These are phyloP conservation scores for Penicillium sp. DNA, from an alignment of 2,329 filamentous ascomycete species.

Conservation along the genomic window DNA sequence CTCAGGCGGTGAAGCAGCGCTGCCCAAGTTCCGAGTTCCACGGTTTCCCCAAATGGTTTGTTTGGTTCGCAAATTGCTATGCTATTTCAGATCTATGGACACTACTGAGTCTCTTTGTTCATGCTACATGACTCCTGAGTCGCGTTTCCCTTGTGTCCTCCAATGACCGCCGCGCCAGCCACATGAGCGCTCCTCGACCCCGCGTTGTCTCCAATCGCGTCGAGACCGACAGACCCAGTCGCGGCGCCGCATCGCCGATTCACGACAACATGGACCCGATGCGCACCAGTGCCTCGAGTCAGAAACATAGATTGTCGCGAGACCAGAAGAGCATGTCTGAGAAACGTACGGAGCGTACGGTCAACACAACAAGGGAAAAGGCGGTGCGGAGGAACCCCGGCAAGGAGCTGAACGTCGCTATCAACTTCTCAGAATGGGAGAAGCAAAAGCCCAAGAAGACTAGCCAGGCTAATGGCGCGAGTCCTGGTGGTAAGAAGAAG, in stretches of 20 bases:
- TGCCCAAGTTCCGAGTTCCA: constrained; percentile 13
- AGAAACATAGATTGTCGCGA: constrained; percentile 31
- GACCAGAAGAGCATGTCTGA: constrained; percentile 37
- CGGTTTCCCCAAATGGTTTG: constrained; percentile 5
- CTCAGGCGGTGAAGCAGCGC: constrained; percentile 18
- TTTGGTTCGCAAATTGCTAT: constrained; percentile 3
- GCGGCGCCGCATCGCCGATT: constrained; percentile 31
- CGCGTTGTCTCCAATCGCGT: constrained; percentile 41
- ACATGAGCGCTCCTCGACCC: constrained; percentile 38
- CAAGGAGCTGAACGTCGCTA: constrained; percentile 36
- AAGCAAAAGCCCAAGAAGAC: constrained; percentile 30
- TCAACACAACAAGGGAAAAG: constrained; percentile 61
- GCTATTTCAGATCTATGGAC: constrained; percentile 2
- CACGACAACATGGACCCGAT: constrained; percentile 32
- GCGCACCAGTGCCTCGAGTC: constrained; percentile 30
- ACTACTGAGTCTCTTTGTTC: neutral
- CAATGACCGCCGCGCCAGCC: constrained; percentile 39
- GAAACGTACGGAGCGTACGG: constrained; percentile 38
- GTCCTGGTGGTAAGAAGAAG: constrained; percentile 25
- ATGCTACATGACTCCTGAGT: constrained; percentile 23
- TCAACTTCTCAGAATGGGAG: constrained; percentile 35
- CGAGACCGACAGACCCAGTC: constrained; percentile 29
- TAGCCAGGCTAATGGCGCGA: constrained; percentile 22
- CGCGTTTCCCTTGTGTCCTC: constrained; percentile 32
- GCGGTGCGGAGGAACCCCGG: constrained; percentile 57